Conservation (phyloP, 495 filamentous ascomycete genomes). For the Aspergillus nidulans region DNA sequence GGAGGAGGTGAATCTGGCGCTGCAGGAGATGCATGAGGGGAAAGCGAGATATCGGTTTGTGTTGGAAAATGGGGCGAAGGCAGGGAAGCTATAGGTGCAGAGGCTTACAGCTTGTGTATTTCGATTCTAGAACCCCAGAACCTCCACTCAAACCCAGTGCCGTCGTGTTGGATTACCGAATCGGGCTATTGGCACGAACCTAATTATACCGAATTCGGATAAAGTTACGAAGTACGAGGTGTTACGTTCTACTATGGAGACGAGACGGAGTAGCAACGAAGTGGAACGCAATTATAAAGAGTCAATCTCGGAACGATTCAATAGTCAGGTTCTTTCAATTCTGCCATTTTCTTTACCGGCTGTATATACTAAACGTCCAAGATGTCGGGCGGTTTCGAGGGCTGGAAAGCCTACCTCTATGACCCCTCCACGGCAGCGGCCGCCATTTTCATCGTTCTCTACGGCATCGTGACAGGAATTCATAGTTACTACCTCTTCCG, state of each 20-base stretch:
- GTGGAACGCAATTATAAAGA: not conserved
- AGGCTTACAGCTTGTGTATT: not conserved
- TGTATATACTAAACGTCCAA: not conserved
- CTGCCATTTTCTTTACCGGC: not conserved
- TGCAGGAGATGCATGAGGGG: slow-evolving; percentile 64
- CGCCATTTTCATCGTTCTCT: slow-evolving; percentile 46
- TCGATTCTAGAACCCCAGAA: no score
- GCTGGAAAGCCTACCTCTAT: slow-evolving; percentile 42
- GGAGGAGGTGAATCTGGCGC: slow-evolving; percentile 65
- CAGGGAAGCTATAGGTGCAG: slow-evolving; percentile 26
- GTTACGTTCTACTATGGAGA: not conserved
- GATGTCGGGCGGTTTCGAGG: not conserved
- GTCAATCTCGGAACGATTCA: not conserved
- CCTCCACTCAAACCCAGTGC: no score
- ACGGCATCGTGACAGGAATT: slow-evolving; percentile 28
- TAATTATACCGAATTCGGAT: slow-evolving; percentile 7
- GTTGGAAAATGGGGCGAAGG: slow-evolving; percentile 56
- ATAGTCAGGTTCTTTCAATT: not conserved
- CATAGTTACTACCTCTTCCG: slow-evolving; percentile 40
- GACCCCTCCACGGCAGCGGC: slow-evolving; percentile 45
- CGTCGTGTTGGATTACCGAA: not conserved
- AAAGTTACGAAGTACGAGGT: slow-evolving; percentile 16
- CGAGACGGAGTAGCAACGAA: not conserved
- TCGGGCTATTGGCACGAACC: not conserved
- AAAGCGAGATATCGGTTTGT: slow-evolving; percentile 74